Base-by-base conservation (phyloP, 768 basidiomycete species). In the Tricholoma bakamatsutake region DNA sequence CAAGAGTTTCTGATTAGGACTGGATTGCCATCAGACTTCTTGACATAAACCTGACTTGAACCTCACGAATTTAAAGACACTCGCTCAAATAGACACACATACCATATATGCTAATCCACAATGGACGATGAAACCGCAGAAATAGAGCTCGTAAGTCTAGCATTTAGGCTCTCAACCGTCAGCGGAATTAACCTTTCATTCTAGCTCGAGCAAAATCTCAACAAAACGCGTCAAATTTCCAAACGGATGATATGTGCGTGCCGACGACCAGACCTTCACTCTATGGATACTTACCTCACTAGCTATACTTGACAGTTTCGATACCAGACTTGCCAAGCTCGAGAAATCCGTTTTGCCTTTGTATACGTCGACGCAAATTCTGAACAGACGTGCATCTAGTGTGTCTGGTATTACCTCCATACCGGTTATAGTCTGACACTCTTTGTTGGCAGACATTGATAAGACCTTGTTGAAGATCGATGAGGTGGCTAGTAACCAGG, bases 241-340 rank as follows among this genome's bases (percentile, higher is more conserved):
- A 87, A 88, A 63, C 78, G 88, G 50, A 93, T 93, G 90, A 91
- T 82, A 57, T 82, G 90, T 93, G 72, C 54, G 87, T 66, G 8
- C 50, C 52, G 42, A 47, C 21, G 39, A 35, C 33, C 42, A 28
- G 24, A 10, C 21, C 46, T 43, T 49, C 37, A 58, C 39, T 18
- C 50, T 63, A 31, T 31, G 9, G 15, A 13, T 30, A 59, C 72
- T 74, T 53, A 76, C 59, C 59, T 69, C 61, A 61, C 64, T 66
- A 93, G 91, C 87, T 46, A 86, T 93, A 62, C 76, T 94, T 50
- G 84, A 87, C 59, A 91, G 87, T 62, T 91, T 93, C 63, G 92
- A 93, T 67, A 82, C 83, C 1, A 82, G 92, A 17, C 72, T 94
- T 5, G 85, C 87, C 40, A 88, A 86, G 66, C 79, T 93, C 18